phyloP scores from a whole-genome alignment of 2,329 filamentous ascomycete species.

The Acephala macrosclerotiorum region DNA sequence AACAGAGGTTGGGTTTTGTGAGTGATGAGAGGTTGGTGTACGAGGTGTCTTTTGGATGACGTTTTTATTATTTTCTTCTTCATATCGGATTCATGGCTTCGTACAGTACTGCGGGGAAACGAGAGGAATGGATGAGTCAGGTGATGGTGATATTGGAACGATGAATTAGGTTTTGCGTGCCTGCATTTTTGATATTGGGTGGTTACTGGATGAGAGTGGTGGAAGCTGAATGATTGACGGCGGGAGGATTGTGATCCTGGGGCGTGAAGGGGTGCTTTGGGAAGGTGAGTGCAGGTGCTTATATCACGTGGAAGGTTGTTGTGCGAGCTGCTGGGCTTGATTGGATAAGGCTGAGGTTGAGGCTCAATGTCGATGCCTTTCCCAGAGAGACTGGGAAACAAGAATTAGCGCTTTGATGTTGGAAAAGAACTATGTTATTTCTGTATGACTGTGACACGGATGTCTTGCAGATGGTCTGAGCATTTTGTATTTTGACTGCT shows the following conservation, averaged over 20 bases:
- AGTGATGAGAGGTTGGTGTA: background rate
- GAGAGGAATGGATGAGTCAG: background rate
- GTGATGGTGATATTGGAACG: background rate
- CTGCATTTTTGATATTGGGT: slow-evolving; percentile 1
- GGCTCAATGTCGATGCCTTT: background rate
- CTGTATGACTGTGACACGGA: too few species aligned
- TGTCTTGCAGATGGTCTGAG: too few species aligned
- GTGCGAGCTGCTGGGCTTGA: background rate
- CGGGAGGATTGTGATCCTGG: slow-evolving; percentile 7
- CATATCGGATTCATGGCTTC: too few species aligned
- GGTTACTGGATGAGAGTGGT: background rate
- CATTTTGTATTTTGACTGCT: too few species aligned
- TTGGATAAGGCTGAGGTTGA: background rate
- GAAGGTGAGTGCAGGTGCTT: background rate
- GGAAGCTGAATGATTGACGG: background rate
- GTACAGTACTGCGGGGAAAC: too few species aligned
- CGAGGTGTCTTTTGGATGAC: background rate
- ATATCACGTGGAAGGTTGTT: slow-evolving; percentile 4
- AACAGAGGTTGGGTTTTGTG: slow-evolving; percentile 5
- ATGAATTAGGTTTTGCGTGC: background rate
- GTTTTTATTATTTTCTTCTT: too few species aligned
- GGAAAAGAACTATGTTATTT: too few species aligned
- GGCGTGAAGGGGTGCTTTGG: background rate
- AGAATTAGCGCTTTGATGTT: too few species aligned
- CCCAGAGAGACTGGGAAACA: too few species aligned